Evolutionary conservation across 2,329 filamentous ascomycete species (phyloP).

Genomic region (Capronia epimyces): DNA sequence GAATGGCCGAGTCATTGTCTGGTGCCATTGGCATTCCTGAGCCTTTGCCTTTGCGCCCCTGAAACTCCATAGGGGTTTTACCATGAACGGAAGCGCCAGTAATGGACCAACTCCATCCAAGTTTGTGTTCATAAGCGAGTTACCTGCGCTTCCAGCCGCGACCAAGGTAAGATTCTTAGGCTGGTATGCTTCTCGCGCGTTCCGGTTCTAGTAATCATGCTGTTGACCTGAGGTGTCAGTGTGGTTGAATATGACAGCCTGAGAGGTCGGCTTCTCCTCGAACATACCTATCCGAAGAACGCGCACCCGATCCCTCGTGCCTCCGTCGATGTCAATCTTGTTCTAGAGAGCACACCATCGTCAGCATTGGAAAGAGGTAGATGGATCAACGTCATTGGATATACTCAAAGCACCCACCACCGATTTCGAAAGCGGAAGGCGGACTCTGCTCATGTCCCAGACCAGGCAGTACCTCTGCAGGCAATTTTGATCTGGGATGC

Average conservation of each 20-base stretch:
- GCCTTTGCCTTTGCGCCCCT: too few species aligned
- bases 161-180: constrained; percentile 89
- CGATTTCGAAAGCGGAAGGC: constrained; percentile 31
- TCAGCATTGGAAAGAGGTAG: constrained; percentile 62
- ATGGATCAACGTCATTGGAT: constrained; percentile 87
- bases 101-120: constrained; percentile 48
- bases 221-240: constrained; percentile 37
- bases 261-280: constrained; percentile 60
- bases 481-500: constrained; percentile 73
- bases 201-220: constrained; percentile 4
- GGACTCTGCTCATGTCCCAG: constrained; percentile 14
- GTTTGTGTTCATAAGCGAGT: constrained; percentile 59
- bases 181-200: constrained; percentile 58
- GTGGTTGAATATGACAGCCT: constrained; percentile 54
- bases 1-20: too few species aligned
- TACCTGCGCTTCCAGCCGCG: constrained; percentile 49
- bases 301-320: constrained; percentile 42
- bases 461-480: constrained; percentile 54
- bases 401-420: constrained; percentile 44
- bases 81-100: constrained; percentile 12
- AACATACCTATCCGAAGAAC: constrained; percentile 57
- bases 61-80: neutral
- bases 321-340: constrained; percentile 63
- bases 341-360: constrained; percentile 60
- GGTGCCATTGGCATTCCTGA: too few species aligned